Evolutionary conservation across 169 alveolate genomes (phyloP).

Genomic region (Plasmodium malariae): DNA sequence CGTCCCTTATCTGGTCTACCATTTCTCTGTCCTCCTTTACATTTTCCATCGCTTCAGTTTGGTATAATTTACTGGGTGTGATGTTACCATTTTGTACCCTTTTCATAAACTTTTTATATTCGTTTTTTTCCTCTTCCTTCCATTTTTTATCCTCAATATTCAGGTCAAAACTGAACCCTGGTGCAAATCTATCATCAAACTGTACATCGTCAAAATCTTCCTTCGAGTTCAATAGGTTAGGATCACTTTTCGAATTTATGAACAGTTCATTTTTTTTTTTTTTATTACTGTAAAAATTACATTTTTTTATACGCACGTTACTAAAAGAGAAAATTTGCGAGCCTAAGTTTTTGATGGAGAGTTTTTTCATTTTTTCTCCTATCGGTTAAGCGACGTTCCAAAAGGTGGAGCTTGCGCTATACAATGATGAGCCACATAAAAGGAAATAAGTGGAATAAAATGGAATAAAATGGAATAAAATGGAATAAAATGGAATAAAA

Average conservation of each 20-base stretch:
- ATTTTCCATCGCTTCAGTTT: too few species aligned
- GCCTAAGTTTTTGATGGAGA: conserved; percentile 10
- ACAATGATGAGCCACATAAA: too few species aligned
- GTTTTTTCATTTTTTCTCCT: conserved; percentile 26
- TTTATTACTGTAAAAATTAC: neutral
- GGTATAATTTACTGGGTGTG: too few species aligned
- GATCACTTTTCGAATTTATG: neutral
- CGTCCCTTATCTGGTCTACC: too few species aligned
- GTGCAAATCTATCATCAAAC: conserved; percentile 28
- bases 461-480: too few species aligned
- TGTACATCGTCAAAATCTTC: conserved; percentile 19
- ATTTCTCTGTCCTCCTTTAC: too few species aligned
- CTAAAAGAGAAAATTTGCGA: neutral
- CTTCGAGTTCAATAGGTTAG: neutral
- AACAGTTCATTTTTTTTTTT: conserved; percentile 7
- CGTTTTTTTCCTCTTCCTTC: conserved; percentile 55
- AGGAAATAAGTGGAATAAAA: too few species aligned
- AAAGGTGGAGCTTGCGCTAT: too few species aligned
- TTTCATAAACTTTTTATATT: conserved; percentile 36
- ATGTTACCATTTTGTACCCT: neutral
- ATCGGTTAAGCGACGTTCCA: too few species aligned
- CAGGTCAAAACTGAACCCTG: conserved; percentile 45
- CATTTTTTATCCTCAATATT: conserved; percentile 50
- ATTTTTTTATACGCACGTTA: neutral
- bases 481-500: too few species aligned